Base-by-base conservation (phyloP, 768 basidiomycete genomes). In the Lactifluus piperatus region DNA sequence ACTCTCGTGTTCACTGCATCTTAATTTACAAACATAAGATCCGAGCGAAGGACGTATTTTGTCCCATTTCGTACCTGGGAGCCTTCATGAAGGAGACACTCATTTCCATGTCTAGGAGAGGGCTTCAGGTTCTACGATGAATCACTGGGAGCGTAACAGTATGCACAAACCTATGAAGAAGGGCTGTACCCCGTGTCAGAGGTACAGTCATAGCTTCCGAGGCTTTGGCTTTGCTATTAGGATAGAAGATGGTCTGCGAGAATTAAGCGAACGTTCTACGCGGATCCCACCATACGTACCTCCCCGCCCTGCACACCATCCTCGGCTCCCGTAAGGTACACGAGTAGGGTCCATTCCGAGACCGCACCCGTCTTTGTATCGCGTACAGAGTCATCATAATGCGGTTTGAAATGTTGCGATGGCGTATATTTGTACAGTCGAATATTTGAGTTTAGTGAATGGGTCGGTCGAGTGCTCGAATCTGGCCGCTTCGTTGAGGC, bases 291-390 rank as follows among this genome's bases (percentile, higher is more conserved):
- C 27, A 29, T n/a, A 41, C 70, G 43, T 67, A 82, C 82, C 73
- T 88, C 81, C 6, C 86, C 86, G 32, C 86, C 86, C 65, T 82
- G 76, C 2, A 90, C 81, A 18, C 85, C 86, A 66, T 88, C 86
- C 65, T 89, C 84, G 5, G 68, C 68, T 1, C 88, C 88, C 5
- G 84, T 83, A 34, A 91, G 69, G 67, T 90, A 90, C 26, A 90
- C 76, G 26, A 91, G 70, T 37, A 90, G 69, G 0, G 88, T 91
- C 88, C 88, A 90, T 68, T 88, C 86, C 34, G 84, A 86, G 67
- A 78, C 81, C 1, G 78, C 76, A 4, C 83, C 83, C 7, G 84
- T 83, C 52, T 74, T 66, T 4, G 76, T 56, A 67, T 86, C 85
- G 8, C 76, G 75, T 27, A 86, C 81, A 20, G 82, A 81, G 65